Base-by-base conservation (phyloP, 306 rosid species). In the Amphicarpaea edgeworthii region DNA sequence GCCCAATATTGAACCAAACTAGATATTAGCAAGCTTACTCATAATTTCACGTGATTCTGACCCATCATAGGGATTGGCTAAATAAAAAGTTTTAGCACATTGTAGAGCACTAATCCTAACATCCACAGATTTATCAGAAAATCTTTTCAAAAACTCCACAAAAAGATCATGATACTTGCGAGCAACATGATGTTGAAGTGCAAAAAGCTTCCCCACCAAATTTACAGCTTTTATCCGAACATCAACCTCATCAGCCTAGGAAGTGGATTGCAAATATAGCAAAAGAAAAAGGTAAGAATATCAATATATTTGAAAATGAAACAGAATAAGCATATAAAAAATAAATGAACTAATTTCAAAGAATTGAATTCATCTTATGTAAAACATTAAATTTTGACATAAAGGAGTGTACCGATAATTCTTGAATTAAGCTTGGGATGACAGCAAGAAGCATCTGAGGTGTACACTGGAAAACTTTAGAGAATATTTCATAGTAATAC, bases 181-280 rank as follows among this genome's bases (percentile, higher is more conserved):
- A 14, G 93, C 93, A 78, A 82, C 89, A 68, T 68, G 85, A 82
- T 83, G 84, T 40, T 80, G 86, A 78, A 92, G 83, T 26, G 97
- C 76, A 82, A 92, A 83, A 76, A 95, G 90, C 80, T 87, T 90
- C 45, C 99, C 99, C 20, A 90, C 82, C 81, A 95, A 87, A 77
- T 82, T 88, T 72, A 95, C 97, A 78, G 99, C 96, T 89, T 95
- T 90, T 63, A 95, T 90, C 76, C 97, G 88, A 69, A 87, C 87
- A 81, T 95, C 99, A 51, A 95, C 97, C 79, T 95, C 97, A 77
- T 92, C 99, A 70, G 97, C 93, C 99, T 95, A 68, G 76, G 53
- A 61, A 82, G 20, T 46, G 28, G 47, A 77, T 55, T 55, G 69
- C 38, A 82, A 47, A 79, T 71, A 70, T 65, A 75, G 73, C 37